A percentile compares a stretch with the other conserved stretches of the same genome.
Conservation (phyloP, 2,329 filamentous ascomycete genomes). For the Coleophoma crateriformis region DNA sequence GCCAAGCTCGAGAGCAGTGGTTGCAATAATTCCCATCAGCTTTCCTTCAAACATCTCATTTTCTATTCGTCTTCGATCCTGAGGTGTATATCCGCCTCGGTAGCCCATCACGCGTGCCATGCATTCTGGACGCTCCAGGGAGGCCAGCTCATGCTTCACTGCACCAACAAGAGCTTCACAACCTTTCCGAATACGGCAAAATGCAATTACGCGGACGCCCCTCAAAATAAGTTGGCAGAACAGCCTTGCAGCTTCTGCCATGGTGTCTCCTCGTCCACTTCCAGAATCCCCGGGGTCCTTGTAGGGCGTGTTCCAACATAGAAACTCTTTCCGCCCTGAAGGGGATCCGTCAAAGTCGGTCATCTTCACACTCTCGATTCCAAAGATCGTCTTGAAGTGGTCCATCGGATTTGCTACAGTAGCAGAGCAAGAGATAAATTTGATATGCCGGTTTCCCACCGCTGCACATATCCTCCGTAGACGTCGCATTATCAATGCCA, state of each 20-base stretch:
- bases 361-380: conserved; percentile 72
- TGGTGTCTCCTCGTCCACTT: conserved; percentile 77
- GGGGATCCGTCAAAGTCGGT: conserved; percentile 92
- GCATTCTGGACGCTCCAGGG: conserved; percentile 69
- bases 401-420: conserved; percentile 89
- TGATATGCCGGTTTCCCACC: conserved; percentile 77
- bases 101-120: conserved; percentile 87
- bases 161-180: conserved; percentile 81
- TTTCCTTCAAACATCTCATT: conserved; percentile 96
- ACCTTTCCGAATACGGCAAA: conserved; percentile 81
- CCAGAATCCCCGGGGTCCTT: conserved; percentile 84
- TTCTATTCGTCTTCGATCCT: conserved; percentile 85
- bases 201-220: conserved; percentile 87
- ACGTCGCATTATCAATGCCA: conserved; percentile 90
- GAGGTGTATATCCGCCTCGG: conserved; percentile 87
- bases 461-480: conserved; percentile 84
- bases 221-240: conserved; percentile 87
- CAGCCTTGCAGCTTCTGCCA: conserved; percentile 80
- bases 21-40: conserved; percentile 87
- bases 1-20: conserved; percentile 85
- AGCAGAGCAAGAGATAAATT: conserved; percentile 93
- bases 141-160: conserved; percentile 70
- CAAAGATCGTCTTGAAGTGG: conserved; percentile 94
- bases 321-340: conserved; percentile 85
- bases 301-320: conserved; percentile 97